These are phyloP conservation scores for Colletotrichum sp. DNA, from an alignment of 2,329 filamentous ascomycete genomes.

Conservation along the genomic window DNA sequence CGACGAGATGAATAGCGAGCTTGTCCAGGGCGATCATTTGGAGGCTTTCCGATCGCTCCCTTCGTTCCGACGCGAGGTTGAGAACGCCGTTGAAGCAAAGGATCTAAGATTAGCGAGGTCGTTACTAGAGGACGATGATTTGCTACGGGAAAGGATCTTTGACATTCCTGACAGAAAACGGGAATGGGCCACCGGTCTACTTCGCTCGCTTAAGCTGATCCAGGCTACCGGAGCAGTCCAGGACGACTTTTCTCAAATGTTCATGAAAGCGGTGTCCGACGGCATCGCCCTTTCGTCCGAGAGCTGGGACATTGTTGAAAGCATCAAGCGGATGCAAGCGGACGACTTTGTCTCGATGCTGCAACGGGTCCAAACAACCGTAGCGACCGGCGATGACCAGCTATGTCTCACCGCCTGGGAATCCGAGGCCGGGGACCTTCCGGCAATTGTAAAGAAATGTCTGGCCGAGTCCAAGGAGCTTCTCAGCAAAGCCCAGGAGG, in stretches of 20 bases:
- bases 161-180: constrained; percentile 33
- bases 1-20: constrained; percentile 23
- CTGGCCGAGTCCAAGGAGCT: constrained; percentile 53
- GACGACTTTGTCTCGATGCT: constrained; percentile 50
- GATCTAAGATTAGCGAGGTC: constrained; percentile 48
- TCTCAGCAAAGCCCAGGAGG: constrained; percentile 45
- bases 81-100: constrained; percentile 49
- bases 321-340: constrained; percentile 65
- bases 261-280: constrained; percentile 64
- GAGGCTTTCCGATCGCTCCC: constrained; percentile 71
- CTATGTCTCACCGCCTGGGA: constrained; percentile 40
- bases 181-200: constrained; percentile 46
- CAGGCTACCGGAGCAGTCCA: constrained; percentile 40
- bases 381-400: constrained; percentile 38
- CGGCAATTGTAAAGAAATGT: constrained; percentile 42
- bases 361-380: constrained; percentile 41
- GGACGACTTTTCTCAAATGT: constrained; percentile 58
- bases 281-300: constrained; percentile 57
- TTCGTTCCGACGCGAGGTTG: constrained; percentile 68
- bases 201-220: constrained; percentile 55
- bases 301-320: constrained; percentile 58
- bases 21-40: constrained; percentile 65
- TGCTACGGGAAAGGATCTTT: constrained; percentile 52
- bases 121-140: constrained; percentile 65
- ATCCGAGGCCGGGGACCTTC: constrained; percentile 34